phyloP scores from a whole-genome alignment of 1,284 basidiomycete genomes.

The Fomitopsis palustris region DNA sequence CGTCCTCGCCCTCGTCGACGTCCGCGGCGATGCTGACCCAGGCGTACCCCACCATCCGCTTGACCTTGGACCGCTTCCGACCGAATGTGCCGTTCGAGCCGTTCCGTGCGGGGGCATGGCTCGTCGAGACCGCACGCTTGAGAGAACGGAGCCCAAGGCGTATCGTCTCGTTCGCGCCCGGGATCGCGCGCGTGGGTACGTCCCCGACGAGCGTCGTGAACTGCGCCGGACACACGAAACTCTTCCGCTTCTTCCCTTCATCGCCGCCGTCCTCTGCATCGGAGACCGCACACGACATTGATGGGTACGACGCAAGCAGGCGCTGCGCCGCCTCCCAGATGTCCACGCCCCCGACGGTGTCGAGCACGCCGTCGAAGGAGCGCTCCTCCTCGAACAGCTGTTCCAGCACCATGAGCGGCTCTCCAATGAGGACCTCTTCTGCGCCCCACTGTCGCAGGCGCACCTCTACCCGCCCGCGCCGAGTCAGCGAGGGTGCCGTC shows the following conservation, averaged over 20 bases:
- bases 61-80: slow-evolving; percentile 10
- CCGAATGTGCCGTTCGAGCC: slow-evolving; percentile 10
- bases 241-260: slow-evolving; percentile 12
- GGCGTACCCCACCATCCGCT: slow-evolving; percentile 57
- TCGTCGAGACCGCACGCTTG: slow-evolving; percentile 34
- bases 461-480: slow-evolving; percentile 42
- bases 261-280: slow-evolving; percentile 8
- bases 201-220: slow-evolving; percentile 80
- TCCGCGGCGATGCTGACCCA: slow-evolving; percentile 74
- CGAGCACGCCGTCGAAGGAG: slow-evolving; percentile 75
- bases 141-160: slow-evolving; percentile 65
- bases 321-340: slow-evolving; percentile 71
- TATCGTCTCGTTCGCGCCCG: slow-evolving; percentile 67
- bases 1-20: slow-evolving; percentile 75
- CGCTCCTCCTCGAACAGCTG: slow-evolving; percentile 51
- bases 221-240: slow-evolving; percentile 35
- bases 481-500: slow-evolving; percentile 4
- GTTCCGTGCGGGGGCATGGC: slow-evolving; percentile 9
- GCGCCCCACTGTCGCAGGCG: slow-evolving; percentile 60
- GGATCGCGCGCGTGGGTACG: slow-evolving; percentile 53
- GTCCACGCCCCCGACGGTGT: slow-evolving; percentile 74
- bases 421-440: slow-evolving; percentile 62
- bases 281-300: slow-evolving; percentile 14
- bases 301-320: slow-evolving; percentile 39
- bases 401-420: slow-evolving; percentile 52